Evolutionary conservation across 495 filamentous ascomycete species (phyloP).

Genomic region (Penicillium coprophilum): DNA sequence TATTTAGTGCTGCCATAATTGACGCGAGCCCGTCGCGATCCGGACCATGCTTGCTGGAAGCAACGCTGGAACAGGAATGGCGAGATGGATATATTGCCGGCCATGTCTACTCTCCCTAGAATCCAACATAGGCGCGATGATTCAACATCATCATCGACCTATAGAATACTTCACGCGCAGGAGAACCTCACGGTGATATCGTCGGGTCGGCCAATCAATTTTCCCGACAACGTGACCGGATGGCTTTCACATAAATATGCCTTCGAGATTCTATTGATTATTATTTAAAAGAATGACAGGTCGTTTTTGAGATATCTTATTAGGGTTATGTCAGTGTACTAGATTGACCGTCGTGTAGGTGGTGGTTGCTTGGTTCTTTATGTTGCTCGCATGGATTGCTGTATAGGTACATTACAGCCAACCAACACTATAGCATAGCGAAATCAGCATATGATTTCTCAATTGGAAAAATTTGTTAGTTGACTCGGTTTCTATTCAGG

Average conservation of each 20-base stretch:
- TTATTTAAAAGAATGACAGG: not conserved
- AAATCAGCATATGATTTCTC: not conserved
- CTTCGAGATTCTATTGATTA: not conserved
- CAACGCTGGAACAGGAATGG: conserved; percentile 11
- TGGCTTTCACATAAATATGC: not conserved
- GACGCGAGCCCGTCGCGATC: conserved; percentile 11
- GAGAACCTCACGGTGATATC: not conserved
- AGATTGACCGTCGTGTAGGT: not conserved
- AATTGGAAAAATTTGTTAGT: too few relatives aligned
- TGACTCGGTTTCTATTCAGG: too few relatives aligned
- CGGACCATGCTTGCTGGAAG: conserved; percentile 14
- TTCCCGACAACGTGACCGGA: not conserved
- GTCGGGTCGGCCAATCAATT: conserved; percentile 7
- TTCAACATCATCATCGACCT: not conserved
- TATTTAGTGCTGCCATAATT: conserved; percentile 7
- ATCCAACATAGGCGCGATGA: not conserved
- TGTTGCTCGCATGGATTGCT: not conserved
- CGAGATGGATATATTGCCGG: conserved; percentile 11
- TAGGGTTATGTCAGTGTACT: not conserved
- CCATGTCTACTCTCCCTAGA: conserved; percentile 4
- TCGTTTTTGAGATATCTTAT: not conserved
- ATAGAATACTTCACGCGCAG: not conserved
- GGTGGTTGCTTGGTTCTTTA: not conserved
- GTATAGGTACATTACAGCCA: not conserved
- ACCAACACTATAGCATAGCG: not conserved